phyloP scores from a whole-genome alignment of 1,284 basidiomycete genomes.

The Anthracocystis panici-leucophaei region DNA sequence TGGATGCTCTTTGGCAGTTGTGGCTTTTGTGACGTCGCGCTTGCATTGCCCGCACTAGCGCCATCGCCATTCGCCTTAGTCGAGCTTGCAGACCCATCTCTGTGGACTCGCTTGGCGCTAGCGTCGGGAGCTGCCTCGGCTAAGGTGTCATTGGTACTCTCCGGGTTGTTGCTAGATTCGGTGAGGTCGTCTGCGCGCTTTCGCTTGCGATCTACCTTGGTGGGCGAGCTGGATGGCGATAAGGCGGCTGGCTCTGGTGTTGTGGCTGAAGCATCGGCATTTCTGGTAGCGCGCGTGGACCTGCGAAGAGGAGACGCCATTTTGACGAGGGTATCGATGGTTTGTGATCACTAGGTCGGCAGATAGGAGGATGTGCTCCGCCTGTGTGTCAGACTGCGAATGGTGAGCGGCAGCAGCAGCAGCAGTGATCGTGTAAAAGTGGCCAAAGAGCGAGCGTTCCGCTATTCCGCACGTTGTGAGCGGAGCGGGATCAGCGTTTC shows the following conservation, averaged over 20 bases:
- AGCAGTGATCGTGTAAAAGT: neutral
- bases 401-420: neutral
- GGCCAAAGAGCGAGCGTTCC: neutral
- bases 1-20: slow-evolving; percentile 27
- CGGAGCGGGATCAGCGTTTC: neutral
- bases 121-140: neutral
- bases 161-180: slow-evolving; percentile 6
- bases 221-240: slow-evolving; percentile 36
- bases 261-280: slow-evolving; percentile 32
- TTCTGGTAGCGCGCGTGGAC: slow-evolving; percentile 27
- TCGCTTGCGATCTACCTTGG: slow-evolving; percentile 43
- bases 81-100: neutral
- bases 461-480: neutral
- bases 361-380: neutral
- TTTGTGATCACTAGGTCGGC: neutral
- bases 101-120: neutral
- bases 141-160: slow-evolving; percentile 11
- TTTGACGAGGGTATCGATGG: neutral
- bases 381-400: neutral
- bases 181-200: slow-evolving; percentile 32
- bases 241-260: slow-evolving; percentile 36
- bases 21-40: slow-evolving; percentile 2
- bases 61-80: slow-evolving; percentile 1
- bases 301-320: slow-evolving; percentile 46
- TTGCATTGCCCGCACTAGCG: neutral